Evolutionary conservation across 495 filamentous ascomycete species (phyloP).

Genomic region (Penicillium psychrofluorescens): DNA sequence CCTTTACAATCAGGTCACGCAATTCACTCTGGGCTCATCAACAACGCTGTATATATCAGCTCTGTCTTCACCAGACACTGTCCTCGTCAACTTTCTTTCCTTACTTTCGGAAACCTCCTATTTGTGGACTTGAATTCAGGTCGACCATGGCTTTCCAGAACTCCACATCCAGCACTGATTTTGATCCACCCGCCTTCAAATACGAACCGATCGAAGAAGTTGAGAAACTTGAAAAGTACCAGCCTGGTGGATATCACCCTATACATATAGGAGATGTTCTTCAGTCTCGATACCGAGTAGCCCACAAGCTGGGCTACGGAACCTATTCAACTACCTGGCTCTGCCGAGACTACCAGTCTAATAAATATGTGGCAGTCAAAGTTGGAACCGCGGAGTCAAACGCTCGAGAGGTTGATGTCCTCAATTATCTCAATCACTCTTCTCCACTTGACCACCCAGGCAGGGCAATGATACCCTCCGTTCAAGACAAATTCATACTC

Average conservation of each 20-base stretch:
- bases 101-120: neutral
- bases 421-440: conserved; percentile 3
- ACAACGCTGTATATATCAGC: neutral
- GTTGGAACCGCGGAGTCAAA: conserved; percentile 11
- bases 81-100: neutral
- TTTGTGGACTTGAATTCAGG: neutral
- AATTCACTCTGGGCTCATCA: conserved; percentile 1
- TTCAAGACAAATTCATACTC: conserved; percentile 27
- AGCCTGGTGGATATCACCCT: conserved; percentile 31
- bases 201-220: neutral
- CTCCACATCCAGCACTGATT: neutral
- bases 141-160: neutral
- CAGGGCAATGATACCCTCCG: conserved; percentile 10
- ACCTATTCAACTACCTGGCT: conserved; percentile 20
- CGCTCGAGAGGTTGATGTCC: conserved; percentile 6
- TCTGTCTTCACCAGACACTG: neutral
- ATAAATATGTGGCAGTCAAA: conserved; percentile 19
- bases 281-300: conserved; percentile 23
- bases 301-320: conserved; percentile 32
- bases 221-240: conserved; percentile 15
- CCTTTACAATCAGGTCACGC: neutral
- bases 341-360: conserved; percentile 4
- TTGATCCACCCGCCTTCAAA: neutral
- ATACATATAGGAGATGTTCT: conserved; percentile 29
- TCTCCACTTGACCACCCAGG: conserved; percentile 2